Conservation (phyloP, 768 basidiomycete species). For the Calocera cornea region DNA sequence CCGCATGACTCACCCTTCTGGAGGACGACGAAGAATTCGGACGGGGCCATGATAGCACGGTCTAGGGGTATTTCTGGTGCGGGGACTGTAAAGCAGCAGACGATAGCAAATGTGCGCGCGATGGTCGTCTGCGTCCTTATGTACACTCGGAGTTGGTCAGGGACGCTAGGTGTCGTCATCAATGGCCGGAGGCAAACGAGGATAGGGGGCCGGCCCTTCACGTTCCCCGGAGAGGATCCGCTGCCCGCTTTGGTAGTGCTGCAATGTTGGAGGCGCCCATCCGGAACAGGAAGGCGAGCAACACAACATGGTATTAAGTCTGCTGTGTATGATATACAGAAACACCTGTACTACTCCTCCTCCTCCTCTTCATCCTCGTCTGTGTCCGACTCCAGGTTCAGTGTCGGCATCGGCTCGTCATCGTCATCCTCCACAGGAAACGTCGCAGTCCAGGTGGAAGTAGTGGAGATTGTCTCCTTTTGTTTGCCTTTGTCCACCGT, state of each 20-base stretch:
- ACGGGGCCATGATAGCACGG: slow-evolving; percentile 32
- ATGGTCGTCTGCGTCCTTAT: slow-evolving; percentile 2
- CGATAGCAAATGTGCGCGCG: neutral
- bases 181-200: neutral
- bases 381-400: slow-evolving; percentile 69
- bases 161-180: neutral
- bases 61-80: neutral
- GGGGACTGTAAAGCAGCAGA: neutral
- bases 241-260: neutral
- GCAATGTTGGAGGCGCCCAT: neutral
- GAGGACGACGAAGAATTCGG: slow-evolving; percentile 43
- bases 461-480: neutral
- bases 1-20: slow-evolving; percentile 38
- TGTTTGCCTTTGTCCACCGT: neutral
- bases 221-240: neutral
- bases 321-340: neutral
- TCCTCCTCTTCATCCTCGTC: slow-evolving; percentile 32
- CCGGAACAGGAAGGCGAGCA: neutral
- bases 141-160: neutral
- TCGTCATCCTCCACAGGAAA: slow-evolving; percentile 28
- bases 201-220: neutral
- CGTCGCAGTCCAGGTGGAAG: slow-evolving; percentile 2
- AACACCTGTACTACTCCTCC: neutral
- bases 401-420: slow-evolving; percentile 53
- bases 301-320: neutral